These are phyloP conservation scores for Fusarium verticillioides DNA, from an alignment of 2,329 filamentous ascomycete species.

Conservation along the genomic window DNA sequence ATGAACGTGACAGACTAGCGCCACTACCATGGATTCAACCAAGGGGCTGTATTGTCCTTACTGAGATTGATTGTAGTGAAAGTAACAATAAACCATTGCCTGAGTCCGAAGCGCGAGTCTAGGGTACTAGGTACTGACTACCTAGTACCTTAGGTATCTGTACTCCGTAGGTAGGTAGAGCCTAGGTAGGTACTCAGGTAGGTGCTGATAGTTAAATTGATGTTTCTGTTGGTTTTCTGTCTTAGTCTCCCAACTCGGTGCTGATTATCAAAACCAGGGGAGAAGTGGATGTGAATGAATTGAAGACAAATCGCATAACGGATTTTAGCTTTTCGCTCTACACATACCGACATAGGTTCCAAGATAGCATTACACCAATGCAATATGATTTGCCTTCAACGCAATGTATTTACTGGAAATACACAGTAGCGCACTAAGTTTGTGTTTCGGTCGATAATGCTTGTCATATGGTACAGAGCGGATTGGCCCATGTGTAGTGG, in stretches of 20 bases:
- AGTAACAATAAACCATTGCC: background rate
- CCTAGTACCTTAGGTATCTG: too few species aligned
- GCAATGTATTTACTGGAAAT: background rate
- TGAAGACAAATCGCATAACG: background rate
- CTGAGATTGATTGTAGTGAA: background rate
- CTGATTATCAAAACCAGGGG: background rate
- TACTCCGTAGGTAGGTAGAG: background rate
- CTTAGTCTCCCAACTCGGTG: background rate
- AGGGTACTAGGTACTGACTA: background rate
- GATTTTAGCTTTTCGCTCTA: background rate
- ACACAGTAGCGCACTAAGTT: background rate
- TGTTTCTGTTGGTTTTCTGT: background rate
- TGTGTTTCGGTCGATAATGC: background rate
- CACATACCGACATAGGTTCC: background rate
- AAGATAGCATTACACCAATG: background rate
- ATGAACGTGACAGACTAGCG: constrained; percentile 6
- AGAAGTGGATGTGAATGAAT: background rate
- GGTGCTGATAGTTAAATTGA: background rate
- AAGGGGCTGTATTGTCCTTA: background rate
- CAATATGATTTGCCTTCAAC: background rate
- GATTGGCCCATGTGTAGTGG: background rate
- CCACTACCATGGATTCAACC: constrained; percentile 16
- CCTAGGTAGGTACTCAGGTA: background rate
- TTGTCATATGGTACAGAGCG: background rate
- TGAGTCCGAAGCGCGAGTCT: background rate